phyloP scores from a whole-genome alignment of 257 asterid genomes.

The Capsicum chinense region DNA sequence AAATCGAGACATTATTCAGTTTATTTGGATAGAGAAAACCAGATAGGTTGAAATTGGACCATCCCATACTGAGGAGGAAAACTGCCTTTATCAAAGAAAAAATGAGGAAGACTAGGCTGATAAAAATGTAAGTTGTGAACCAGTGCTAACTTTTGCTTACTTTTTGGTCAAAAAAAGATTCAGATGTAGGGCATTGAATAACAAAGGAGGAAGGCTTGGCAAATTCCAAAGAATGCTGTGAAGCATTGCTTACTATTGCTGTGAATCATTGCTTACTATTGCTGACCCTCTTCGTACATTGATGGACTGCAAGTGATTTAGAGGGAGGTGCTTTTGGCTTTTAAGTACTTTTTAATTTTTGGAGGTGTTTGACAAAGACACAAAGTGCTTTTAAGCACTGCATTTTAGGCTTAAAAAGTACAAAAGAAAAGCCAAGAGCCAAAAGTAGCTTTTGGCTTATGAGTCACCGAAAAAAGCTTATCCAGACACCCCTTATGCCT shows the following conservation, averaged over 20 bases:
- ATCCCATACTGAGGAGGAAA: conserved; percentile 15
- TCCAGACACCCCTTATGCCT: neutral
- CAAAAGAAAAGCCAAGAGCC: too few relatives aligned
- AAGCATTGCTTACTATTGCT: neutral
- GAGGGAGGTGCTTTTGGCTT: too few relatives aligned
- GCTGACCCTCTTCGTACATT: neutral
- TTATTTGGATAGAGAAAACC: neutral
- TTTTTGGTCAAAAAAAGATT: neutral
- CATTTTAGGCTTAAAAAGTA: too few relatives aligned
- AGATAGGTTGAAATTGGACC: neutral
- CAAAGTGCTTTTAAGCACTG: too few relatives aligned
- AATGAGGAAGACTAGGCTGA: neutral
- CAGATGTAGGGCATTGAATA: neutral
- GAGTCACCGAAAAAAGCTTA: too few relatives aligned
- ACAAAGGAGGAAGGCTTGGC: neutral
- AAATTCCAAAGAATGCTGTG: neutral
- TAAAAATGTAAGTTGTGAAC: neutral
- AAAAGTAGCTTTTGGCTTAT: too few relatives aligned
- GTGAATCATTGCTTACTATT: neutral
- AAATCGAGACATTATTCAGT: neutral
- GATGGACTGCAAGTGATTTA: conserved; percentile 9
- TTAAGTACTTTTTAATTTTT: too few relatives aligned
- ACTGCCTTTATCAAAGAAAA: neutral
- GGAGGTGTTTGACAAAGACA: too few relatives aligned
- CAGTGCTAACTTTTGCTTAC: conserved; percentile 3